These are phyloP conservation scores for Hymenoscyphus albidus DNA, from an alignment of 2,329 filamentous ascomycete genomes.

Conservation along the genomic window DNA sequence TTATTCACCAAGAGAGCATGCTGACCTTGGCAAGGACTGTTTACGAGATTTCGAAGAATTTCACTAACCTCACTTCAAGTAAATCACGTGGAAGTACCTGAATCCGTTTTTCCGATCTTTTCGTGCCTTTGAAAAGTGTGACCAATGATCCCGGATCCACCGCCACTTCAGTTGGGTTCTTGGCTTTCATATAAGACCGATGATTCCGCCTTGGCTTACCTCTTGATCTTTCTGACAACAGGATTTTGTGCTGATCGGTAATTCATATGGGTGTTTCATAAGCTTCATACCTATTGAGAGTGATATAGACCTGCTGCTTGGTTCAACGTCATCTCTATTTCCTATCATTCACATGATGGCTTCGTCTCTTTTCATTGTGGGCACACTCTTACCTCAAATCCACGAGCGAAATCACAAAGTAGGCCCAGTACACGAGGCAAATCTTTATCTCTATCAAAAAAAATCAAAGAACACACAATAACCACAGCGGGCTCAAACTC, in stretches of 20 bases:
- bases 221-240: neutral
- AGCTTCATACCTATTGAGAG: neutral
- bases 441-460: neutral
- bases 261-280: neutral
- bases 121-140: neutral
- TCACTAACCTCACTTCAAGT: no score
- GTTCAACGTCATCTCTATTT: neutral
- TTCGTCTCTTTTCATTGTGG: neutral
- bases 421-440: neutral
- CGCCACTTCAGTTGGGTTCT: neutral
- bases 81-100: neutral
- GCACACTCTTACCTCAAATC: neutral
- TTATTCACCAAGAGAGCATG: no score
- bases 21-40: no score
- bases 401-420: neutral
- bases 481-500: neutral
- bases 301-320: neutral
- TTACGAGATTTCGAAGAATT: no score
- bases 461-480: neutral
- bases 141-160: neutral
- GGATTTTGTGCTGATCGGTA: no score
- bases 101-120: neutral
- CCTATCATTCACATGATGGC: neutral
- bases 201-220: neutral
- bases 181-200: neutral